Percentiles rank a stretch among this genome's conserved stretches.
Conservation (phyloP, 1,284 basidiomycete genomes). For the Ganoderma boninense region DNA sequence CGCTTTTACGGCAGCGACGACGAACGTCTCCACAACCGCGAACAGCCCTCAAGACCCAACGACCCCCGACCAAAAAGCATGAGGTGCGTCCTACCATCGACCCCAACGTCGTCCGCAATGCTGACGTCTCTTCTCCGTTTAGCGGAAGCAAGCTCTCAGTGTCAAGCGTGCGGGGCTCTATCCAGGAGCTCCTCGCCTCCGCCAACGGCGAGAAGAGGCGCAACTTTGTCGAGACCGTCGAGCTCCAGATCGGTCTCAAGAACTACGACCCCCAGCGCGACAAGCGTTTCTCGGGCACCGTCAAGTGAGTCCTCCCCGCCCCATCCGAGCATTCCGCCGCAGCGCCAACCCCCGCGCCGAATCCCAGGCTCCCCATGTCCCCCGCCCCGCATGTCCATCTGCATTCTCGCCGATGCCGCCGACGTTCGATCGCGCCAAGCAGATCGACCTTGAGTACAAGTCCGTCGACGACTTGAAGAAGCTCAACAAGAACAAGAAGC, state of each 20-base stretch:
- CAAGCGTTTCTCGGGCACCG: slow-evolving; percentile 97
- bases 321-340: not conserved
- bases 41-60: slow-evolving; percentile 32
- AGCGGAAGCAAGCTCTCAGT: slow-evolving; percentile 85
- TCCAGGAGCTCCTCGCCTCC: slow-evolving; percentile 84
- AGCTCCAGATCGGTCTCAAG: slow-evolving; percentile 97
- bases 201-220: slow-evolving; percentile 86
- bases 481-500: slow-evolving; percentile 99
- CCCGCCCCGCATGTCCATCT: slow-evolving; percentile 98
- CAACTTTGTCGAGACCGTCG: slow-evolving; percentile 93
- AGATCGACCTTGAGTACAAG: slow-evolving; percentile 98
- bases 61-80: slow-evolving; percentile 36
- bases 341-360: slow-evolving; percentile 16
- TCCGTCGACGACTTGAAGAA: slow-evolving; percentile 99
- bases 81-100: slow-evolving; percentile 33
- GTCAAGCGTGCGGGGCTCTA: slow-evolving; percentile 97
- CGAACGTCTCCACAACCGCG: not conserved
- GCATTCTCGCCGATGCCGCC: slow-evolving; percentile 98
- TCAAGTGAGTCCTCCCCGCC: slow-evolving; percentile 68
- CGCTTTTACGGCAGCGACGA: slow-evolving; percentile 14
- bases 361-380: slow-evolving; percentile 87
- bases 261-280: slow-evolving; percentile 97
- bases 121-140: not conserved
- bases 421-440: slow-evolving; percentile 99
- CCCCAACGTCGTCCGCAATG: not conserved